Evolutionary conservation across 352 stramenopile genomes (phyloP), one percentile per base, ranked within the genome.

Genomic region (Phytophthora crassamura): DNA sequence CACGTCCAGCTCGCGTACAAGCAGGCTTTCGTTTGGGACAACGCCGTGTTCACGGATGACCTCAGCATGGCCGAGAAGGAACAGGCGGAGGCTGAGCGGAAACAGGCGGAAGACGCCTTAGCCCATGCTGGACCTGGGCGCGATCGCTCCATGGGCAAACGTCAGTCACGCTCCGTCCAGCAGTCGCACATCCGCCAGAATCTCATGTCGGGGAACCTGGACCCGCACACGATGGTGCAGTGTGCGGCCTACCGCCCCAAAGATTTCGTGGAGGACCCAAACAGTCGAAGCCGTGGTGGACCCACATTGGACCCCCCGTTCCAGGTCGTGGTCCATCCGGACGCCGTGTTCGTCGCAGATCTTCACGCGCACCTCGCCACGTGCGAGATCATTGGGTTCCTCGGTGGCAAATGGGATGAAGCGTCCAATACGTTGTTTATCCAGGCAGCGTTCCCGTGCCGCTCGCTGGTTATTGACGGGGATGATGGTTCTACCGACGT

Each of bases 321-420:
- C 59, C 74, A 77, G 15, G 81, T 98, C 16, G 42, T 84, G 34
- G 90, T 98, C 7, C 89, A 97, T 60, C 92, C 95, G 11, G 89
- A 98, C 47, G 93, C 82, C 5, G 82, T 80, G 5, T 97, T 98
- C 59, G 75, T 98, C 7, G 92, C 89, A 52, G 95, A 98, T 61
- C 66, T 98, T 48, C 95, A 98, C 67, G 82, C 92, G 6, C 95
- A 98, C 57, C 75, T 98, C 45, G 91, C 89, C 12, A 94, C 90
- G 15, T 95, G 86, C 34, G 95, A 98, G 80, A 97, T 98, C 50
- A 98, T 98, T 54, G 95, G 95, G 1, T 97, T 98, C 51, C 66
- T 98, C 34, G 95, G 88, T 50, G 95, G 95, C 2, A 80, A 84
- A n/a, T 98, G 91, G 84, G 83, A 97, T 58, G 70, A 82, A 59